Evolutionary conservation across 139 green algal genomes (phyloP), one percentile per base, ranked within the genome.

Genomic region (Coelastrella sp.): DNA sequence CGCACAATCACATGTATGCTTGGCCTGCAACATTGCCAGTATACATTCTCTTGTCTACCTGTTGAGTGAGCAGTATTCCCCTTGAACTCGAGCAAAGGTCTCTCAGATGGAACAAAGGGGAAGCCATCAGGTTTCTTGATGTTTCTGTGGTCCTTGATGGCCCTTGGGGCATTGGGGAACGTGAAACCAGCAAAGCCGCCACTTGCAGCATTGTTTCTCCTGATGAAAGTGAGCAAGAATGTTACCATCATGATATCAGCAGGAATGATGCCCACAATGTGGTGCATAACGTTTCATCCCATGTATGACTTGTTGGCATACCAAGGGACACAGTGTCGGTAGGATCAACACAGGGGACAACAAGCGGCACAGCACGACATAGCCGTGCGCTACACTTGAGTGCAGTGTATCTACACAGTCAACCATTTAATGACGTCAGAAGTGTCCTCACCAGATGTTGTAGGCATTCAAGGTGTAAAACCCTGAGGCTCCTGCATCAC

Each of bases 111-210:
- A 13, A 75, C n/a, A 50, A 84, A 75, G 40, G 78, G 78, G 34
- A 37, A 30, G 30, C 67, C 62, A 40, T 64, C 30, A 15, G 78
- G 3, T 17, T 63, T 84, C 53, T 84, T 84, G 9, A 84, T 66
- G 41, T 48, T 48, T 21, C 57, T 72, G 60, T 76, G 62, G 13
- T 84, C 62, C 78, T 84, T 84, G 40, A 84, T 84, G n/a, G 78
- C 60, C 9, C 78, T 37, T 27, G 78, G 78, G 2, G 78, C 78
- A 75, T 84, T 34, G 32, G 89, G 88, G 38, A 90, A 91, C 15
- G 69, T 78, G 87, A 90, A 92, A n/a, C 89, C 88, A n/a, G 89
- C 67, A 60, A 91, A 90, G 19, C 89, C 89, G 2, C 89, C 89
- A 13, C 77, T 89, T 15, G 89, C 89, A 6, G 89, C 89, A 50